Evolutionary conservation across 2,329 filamentous ascomycete genomes (phyloP).

Genomic region (Aspergillus ochraceus): DNA sequence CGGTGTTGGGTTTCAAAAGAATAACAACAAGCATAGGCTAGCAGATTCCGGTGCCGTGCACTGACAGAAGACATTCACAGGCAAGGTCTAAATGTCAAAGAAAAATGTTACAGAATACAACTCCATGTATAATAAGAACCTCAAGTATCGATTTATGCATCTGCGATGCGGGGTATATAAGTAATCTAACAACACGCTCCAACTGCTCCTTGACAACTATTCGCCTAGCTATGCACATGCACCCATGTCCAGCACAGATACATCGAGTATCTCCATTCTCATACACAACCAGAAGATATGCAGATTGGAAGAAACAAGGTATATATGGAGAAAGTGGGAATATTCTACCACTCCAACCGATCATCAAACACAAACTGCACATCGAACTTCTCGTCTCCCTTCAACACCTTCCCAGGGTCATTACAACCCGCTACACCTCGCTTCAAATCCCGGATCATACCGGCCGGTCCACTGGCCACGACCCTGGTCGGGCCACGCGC

Average conservation of each 20-base stretch:
- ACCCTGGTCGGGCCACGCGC: slow-evolving; percentile 54
- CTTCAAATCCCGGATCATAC: slow-evolving; percentile 61
- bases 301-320: neutral
- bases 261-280: too few relatives aligned
- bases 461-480: slow-evolving; percentile 60
- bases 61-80: too few relatives aligned
- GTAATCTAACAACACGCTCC: too few relatives aligned
- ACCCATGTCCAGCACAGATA: neutral
- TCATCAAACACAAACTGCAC: slow-evolving; percentile 62
- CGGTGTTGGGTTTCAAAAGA: too few relatives aligned
- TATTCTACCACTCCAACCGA: slow-evolving; percentile 44
- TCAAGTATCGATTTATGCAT: too few relatives aligned
- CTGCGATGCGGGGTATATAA: too few relatives aligned
- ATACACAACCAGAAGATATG: neutral
- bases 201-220: neutral
- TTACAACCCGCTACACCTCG: slow-evolving; percentile 56
- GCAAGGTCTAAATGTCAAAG: too few relatives aligned
- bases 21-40: too few relatives aligned
- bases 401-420: slow-evolving; percentile 56
- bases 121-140: too few relatives aligned
- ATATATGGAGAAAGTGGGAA: too few relatives aligned
- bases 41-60: too few relatives aligned
- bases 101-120: too few relatives aligned
- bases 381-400: slow-evolving; percentile 56
- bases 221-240: neutral